Evolutionary conservation across 768 basidiomycete genomes (phyloP), one percentile per base, ranked within the genome.

Genomic region (Crucibulum laeve): DNA sequence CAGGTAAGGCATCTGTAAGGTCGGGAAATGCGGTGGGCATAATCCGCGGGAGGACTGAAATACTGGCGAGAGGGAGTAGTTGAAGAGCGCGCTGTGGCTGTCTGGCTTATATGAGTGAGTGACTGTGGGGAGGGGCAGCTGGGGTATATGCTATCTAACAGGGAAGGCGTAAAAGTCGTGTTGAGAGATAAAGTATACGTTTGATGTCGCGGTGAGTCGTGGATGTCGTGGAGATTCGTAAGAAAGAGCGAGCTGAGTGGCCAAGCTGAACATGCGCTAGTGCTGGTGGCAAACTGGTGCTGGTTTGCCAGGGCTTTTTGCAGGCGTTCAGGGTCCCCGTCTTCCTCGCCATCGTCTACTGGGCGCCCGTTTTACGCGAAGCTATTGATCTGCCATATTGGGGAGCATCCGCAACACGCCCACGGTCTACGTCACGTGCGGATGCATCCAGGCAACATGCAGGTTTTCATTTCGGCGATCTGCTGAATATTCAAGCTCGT

Each of bases 81-180:
- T 30, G 7, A n/a, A 7, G 8, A 30, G 28, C 28, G n/a, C n/a
- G n/a, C n/a, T n/a, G n/a, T n/a, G n/a, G n/a, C n/a, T n/a, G n/a
- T n/a, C n/a, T n/a, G 28, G 28, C 28, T 36, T 36, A 10, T 36
- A 36, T 36, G 18, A 19, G 17, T 8, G 35, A 11, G 18, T 7
- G 7, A 19, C 8, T n/a, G n/a, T 30, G 28, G 28, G 28, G 28
- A n/a, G n/a, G n/a, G n/a, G n/a, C n/a, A 21, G 25, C 42, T 45
- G 30, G 18, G 43, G 45, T 25, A 33, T 25, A 30, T 17, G 40
- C 42, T 14, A 28, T n/a, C 25, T 18, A 37, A 34, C 19, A 37
- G 25, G 36, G 30, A 39, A 46, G 40, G 53, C 46, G 49, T 44
- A 33, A 49, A 47, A 43, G 47, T 53, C 51, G 53, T 56, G 44